Evolutionary conservation across 257 asterid species (phyloP), one percentile per base, ranked within the genome.

Genomic region (Thymus quinquecostatus): DNA sequence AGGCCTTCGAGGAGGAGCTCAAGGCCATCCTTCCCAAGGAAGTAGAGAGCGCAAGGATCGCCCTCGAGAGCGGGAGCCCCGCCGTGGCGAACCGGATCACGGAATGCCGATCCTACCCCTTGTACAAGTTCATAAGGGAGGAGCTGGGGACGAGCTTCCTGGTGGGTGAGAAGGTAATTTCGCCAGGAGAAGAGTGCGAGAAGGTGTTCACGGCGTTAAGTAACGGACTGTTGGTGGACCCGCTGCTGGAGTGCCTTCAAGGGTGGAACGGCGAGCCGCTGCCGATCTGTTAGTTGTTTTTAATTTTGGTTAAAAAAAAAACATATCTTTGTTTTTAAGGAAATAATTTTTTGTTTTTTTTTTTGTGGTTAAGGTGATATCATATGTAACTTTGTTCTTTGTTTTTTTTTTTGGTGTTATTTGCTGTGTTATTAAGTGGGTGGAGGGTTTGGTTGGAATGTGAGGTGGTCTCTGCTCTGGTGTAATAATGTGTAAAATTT

Each of bases 181-280:
- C 98, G 0, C 97, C 97, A 0, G 98, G 96, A 0, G 97, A 92
- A 61, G 97, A 88, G 73, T 79, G 89, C 21, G 97, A 90, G 5
- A 90, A 81, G 83, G 97, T 92, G 72, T 92, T 89, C 73, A 78
- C 87, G 8, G 96, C 98, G 28, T 56, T 92, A 82, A 77, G 86
- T 75, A 79, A 84, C 1, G 92, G 93, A 1, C 48, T 65, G 10
- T 70, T 92, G 1, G 83, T 89, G 58, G 96, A 92, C 75, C 98
- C 98, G 0, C 72, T 92, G 82, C 72, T 92, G 86, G 81, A 88
- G 13, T 92, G 96, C 41, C 80, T 92, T 30, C 60, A 84, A 72
- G 82, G 68, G 0, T 92, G 98, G 98, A 85, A 87, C 68, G 98
- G 96, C 1, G 89, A 81, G 7, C 98, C 98, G 45, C 85, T 89